Percentiles rank a stretch among this genome's conserved stretches.
phyloP scores from a whole-genome alignment of 495 filamentous ascomycete species.

The Tetracladium setigerum region DNA sequence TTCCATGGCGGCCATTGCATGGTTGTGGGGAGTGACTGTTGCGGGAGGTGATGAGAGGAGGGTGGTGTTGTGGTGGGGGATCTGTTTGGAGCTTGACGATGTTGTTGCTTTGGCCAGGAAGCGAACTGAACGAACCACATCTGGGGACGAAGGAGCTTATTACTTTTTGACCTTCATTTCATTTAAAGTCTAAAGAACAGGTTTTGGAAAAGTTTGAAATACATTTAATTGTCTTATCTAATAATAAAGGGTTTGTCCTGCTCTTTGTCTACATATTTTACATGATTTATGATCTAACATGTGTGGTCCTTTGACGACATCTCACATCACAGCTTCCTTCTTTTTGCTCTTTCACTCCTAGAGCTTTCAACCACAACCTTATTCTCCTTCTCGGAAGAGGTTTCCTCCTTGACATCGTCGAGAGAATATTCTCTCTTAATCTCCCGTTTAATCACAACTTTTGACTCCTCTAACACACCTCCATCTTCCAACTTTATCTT shows the following conservation, averaged over 20 bases:
- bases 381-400: slow-evolving; percentile 19
- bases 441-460: slow-evolving; percentile 7
- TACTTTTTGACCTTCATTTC: too few species aligned
- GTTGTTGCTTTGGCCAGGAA: too few species aligned
- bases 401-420: slow-evolving; percentile 10
- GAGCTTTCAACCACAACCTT: slow-evolving; percentile 11
- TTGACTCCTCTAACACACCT: slow-evolving; percentile 12
- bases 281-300: too few species aligned
- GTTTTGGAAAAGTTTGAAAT: too few species aligned
- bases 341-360: slow-evolving; percentile 13
- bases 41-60: background rate
- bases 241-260: too few species aligned
- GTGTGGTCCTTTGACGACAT: too few species aligned
- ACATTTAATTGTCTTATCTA: too few species aligned
- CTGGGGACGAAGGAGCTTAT: too few species aligned
- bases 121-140: too few species aligned
- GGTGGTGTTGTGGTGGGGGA: background rate
- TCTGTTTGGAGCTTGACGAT: too few species aligned
- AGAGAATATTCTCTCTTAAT: slow-evolving; percentile 13
- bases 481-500: slow-evolving; percentile 21
- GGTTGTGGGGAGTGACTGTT: slow-evolving; percentile 3
- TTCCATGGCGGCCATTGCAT: slow-evolving; percentile 24
- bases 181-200: too few species aligned
- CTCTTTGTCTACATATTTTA: too few species aligned
- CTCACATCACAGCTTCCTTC: slow-evolving; percentile 3